Evolutionary conservation across 345 rosid species (phyloP), one percentile per base, ranked within the genome.

Genomic region (Gossypium raimondii): DNA sequence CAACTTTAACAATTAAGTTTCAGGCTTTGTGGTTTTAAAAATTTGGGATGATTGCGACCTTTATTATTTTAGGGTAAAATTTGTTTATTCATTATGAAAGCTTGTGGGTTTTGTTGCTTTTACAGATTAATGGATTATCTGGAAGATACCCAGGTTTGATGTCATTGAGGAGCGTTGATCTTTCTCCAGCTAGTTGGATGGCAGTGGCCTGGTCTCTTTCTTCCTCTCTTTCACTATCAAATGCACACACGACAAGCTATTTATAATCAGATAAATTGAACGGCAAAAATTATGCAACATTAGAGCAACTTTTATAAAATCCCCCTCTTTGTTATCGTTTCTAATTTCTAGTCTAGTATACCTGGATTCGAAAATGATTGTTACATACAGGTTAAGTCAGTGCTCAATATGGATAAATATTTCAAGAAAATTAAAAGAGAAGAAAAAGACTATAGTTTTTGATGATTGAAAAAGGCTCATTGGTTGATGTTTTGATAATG

Each of bases 111-210:
- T 77, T 50, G 47, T 64, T 38, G 75, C 9, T 53, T 22, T 13
- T 11, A 58, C 88, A 96, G 99, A 90, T 96, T 75, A 92, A 82
- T 55, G 97, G 85, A 72, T 79, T 92, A 58, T 85, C 97, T 82
- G 84, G 73, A 80, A 88, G 87, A 82, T 85, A 81, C 75, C 92
- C 92, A 0, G 98, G 97, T 34, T 82, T 96, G 80, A 90, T 89
- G 93, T 89, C 98, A 16, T 80, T 96, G 83, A 87, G 95, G 85
- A 93, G 95, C 68, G 97, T 96, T 2, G 99, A 96, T 90, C 99
- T 96, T 84, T 96, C 99, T 1, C 99, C 99, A 0, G 99, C 98
- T 4, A 93, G 97, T 77, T 96, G 99, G 99, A 96, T 96, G 98
- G 93, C 99, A 0, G 98, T 96, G 50, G 92, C 99, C 1, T 96